Evolutionary conservation across 139 green algal species (phyloP).

Genomic region (Dunaliella primolecta): DNA sequence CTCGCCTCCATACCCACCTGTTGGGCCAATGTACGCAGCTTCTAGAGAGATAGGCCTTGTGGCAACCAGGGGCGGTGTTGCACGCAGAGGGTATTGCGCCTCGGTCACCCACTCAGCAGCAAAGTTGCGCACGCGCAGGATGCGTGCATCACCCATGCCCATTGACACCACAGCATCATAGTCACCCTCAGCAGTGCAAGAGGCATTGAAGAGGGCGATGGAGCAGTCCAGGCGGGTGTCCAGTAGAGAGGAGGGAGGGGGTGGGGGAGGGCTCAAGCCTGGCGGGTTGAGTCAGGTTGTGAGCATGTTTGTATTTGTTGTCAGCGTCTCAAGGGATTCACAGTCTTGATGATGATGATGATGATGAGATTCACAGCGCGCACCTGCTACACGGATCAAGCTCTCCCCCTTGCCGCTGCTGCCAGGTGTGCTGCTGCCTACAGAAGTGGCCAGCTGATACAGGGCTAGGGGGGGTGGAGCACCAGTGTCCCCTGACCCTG

Average conservation of each 20-base stretch:
- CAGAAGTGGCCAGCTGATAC: too few species aligned
- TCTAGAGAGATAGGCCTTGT: conserved; percentile 38
- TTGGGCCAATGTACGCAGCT: conserved; percentile 17
- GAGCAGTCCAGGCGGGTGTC: not conserved
- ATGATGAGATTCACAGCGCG: too few species aligned
- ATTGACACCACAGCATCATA: conserved; percentile 18
- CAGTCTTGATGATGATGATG: too few species aligned
- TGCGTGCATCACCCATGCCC: conserved; percentile 29
- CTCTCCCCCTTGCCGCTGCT: not conserved
- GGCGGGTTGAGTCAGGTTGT: not conserved
- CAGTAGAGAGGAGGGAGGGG: not conserved
- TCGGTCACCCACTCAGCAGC: conserved; percentile 5
- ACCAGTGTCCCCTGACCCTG: too few species aligned
- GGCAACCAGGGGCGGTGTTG: conserved; percentile 36
- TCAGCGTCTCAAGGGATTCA: too few species aligned
- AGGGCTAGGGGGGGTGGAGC: too few species aligned
- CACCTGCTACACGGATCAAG: not conserved
- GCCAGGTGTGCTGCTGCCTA: too few species aligned
- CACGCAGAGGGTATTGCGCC: conserved; percentile 31
- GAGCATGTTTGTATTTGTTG: not conserved
- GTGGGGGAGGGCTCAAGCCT: not conserved
- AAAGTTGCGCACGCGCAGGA: conserved; percentile 9
- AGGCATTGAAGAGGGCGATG: not conserved
- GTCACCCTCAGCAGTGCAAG: conserved; percentile 3
- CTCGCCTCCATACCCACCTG: too few species aligned